phyloP scores from a whole-genome alignment of 73 alveolate genomes.

The Diophrys sp. region DNA sequence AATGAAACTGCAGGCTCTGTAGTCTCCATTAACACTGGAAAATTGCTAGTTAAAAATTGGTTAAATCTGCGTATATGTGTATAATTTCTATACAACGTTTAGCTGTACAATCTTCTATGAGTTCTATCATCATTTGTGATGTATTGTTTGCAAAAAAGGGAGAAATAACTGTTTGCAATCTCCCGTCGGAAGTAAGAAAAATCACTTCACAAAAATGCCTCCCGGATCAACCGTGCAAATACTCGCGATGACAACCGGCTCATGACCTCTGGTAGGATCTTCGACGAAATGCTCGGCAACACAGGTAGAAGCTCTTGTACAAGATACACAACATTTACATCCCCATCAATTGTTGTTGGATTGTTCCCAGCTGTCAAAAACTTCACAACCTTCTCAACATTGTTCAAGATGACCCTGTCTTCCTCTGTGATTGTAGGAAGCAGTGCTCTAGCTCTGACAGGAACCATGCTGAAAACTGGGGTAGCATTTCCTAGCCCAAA shows the following conservation, averaged over 20 bases:
- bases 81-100: slow-evolving; percentile 2
- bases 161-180: slow-evolving; percentile 3
- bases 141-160: slow-evolving; percentile 4
- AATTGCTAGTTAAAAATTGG: slow-evolving; percentile 3
- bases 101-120: slow-evolving; percentile 4
- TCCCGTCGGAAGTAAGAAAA: slow-evolving; percentile 6
- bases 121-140: slow-evolving; percentile 3
- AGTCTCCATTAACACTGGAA: no score
- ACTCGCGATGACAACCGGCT: slow-evolving; percentile 9
- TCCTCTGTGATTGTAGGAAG: slow-evolving; percentile 6
- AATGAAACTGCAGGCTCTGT: no score
- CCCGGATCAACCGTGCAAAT: slow-evolving; percentile 8
- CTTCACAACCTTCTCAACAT: slow-evolving; percentile 5
- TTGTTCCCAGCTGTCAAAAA: slow-evolving; percentile 5
- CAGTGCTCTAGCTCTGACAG: slow-evolving; percentile 8
- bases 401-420: slow-evolving; percentile 6
- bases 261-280: slow-evolving; percentile 7
- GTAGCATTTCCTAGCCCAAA: slow-evolving; percentile 6
- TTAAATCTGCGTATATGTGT: slow-evolving; percentile 3
- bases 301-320: slow-evolving; percentile 6
- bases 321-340: slow-evolving; percentile 3
- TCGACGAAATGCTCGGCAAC: slow-evolving; percentile 8
- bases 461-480: slow-evolving; percentile 7
- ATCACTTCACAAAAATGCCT: slow-evolving; percentile 4
- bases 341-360: slow-evolving; percentile 6